These are phyloP conservation scores for Mycena pura DNA, from an alignment of 768 basidiomycete genomes.

Conservation along the genomic window DNA sequence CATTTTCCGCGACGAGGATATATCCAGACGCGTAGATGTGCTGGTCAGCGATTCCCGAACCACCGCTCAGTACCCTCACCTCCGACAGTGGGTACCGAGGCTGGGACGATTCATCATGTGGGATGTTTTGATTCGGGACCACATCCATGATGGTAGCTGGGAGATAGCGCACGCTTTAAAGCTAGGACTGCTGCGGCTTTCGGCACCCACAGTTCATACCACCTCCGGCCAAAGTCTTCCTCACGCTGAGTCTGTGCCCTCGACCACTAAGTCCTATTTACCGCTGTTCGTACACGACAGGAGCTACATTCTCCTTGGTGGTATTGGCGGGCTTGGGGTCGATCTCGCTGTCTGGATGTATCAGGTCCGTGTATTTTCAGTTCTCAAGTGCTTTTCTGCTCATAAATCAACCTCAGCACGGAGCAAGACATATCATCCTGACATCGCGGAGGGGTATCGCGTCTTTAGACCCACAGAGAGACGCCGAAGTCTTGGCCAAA, in stretches of 20 bases:
- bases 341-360: slow-evolving; percentile 1
- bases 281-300: background rate
- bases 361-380: too few relatives aligned
- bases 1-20: too few relatives aligned
- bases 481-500: background rate
- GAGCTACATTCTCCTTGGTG: background rate
- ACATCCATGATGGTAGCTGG: background rate
- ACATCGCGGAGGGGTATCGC: background rate
- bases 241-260: background rate
- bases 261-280: background rate
- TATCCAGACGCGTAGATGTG: background rate
- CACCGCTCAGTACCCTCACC: background rate
- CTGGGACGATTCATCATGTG: background rate
- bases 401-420: background rate
- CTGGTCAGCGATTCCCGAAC: background rate
- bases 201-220: too few relatives aligned
- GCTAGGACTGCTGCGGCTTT: background rate
- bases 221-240: background rate
- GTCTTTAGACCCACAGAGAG: background rate
- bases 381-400: too few relatives aligned
- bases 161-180: background rate
- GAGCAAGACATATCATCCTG: background rate
- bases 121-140: background rate
- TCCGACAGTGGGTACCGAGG: background rate
- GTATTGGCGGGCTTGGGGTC: slow-evolving; percentile 2